Percentiles rank a stretch among this genome's conserved stretches.
Conservation (phyloP, 345 rosid genomes). For the Aquilaria sinensis region DNA sequence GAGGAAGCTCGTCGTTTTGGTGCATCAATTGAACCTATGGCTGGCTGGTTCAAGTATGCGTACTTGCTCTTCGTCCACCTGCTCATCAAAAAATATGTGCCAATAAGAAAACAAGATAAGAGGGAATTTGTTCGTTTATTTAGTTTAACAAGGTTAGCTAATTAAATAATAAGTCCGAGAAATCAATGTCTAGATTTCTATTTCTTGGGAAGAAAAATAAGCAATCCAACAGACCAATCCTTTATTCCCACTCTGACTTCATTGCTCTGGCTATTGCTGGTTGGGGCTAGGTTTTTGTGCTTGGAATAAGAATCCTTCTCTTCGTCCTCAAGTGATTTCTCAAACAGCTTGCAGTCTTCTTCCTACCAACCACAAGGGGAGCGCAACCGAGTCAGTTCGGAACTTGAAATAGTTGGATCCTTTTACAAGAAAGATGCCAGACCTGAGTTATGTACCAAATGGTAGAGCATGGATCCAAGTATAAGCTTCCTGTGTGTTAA, state of each 20-base stretch:
- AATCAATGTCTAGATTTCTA: neutral
- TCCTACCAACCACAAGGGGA: conserved; percentile 27
- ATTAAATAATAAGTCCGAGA: neutral
- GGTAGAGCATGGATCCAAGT: no score
- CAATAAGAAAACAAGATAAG: conserved; percentile 8
- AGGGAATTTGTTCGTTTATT: neutral
- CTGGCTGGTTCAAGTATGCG: conserved; percentile 88
- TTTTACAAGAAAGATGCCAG: no score
- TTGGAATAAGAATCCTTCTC: conserved; percentile 6
- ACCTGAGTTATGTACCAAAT: no score
- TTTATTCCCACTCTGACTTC: conserved; percentile 62
- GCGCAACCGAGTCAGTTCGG: neutral
- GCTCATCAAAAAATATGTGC: conserved; percentile 11
- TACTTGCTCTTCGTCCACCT: conserved; percentile 98
- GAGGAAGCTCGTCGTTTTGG: conserved; percentile 42
- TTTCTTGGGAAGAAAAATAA: conserved; percentile 1
- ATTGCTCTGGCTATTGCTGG: conserved; percentile 3
- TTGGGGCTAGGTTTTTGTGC: conserved; percentile 3
- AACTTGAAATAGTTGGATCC: no score
- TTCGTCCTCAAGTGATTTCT: conserved; percentile 48
- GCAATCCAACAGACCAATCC: conserved; percentile 56
- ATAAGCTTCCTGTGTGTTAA: no score
- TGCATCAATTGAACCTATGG: conserved; percentile 35
- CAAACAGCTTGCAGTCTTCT: conserved; percentile 54
- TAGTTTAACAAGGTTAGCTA: no score